Conservation (phyloP, 1,139 yeast genomes). For the Yamadazyma blattariae region DNA sequence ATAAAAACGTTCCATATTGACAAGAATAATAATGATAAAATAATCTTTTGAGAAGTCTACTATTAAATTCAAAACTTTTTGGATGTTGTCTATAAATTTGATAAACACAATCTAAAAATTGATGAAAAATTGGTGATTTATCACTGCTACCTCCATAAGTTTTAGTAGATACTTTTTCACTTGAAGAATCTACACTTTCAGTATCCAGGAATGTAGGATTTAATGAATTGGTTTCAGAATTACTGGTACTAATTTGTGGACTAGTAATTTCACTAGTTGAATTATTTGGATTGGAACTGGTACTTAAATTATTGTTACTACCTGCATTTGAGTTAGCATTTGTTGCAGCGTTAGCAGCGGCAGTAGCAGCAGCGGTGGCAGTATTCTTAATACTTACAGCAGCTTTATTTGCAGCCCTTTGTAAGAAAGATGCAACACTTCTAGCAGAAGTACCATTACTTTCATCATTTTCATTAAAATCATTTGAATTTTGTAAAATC, state of each 20-base stretch:
- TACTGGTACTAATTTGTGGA: too few species aligned
- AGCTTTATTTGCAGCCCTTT: conserved; percentile 36
- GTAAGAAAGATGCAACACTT: conserved; percentile 28
- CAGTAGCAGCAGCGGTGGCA: conserved; percentile 22
- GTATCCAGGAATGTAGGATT: conserved; percentile 2
- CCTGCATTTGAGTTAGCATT: not conserved
- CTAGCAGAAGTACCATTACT: conserved; percentile 10
- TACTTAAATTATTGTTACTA: too few species aligned
- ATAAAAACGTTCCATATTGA: conserved; percentile 89
- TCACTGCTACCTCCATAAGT: conserved; percentile 40
- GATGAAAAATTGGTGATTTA: conserved; percentile 90
- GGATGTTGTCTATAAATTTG: conserved; percentile 77
- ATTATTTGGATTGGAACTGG: too few species aligned
- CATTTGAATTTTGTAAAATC: conserved; percentile 15
- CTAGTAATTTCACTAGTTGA: too few species aligned
- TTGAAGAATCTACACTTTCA: conserved; percentile 7
- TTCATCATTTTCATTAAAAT: conserved; percentile 9
- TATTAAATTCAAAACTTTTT: conserved; percentile 76
- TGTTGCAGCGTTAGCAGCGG: conserved; percentile 5
- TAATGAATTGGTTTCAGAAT: not conserved
- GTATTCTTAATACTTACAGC: conserved; percentile 35
- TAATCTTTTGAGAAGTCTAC: conserved; percentile 77
- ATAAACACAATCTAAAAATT: conserved; percentile 84
- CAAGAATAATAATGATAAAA: conserved; percentile 89
- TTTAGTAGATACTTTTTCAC: conserved; percentile 15